These are phyloP conservation scores for Zymoseptoria ardabiliae DNA, from an alignment of 2,329 filamentous ascomycete genomes.

Conservation along the genomic window DNA sequence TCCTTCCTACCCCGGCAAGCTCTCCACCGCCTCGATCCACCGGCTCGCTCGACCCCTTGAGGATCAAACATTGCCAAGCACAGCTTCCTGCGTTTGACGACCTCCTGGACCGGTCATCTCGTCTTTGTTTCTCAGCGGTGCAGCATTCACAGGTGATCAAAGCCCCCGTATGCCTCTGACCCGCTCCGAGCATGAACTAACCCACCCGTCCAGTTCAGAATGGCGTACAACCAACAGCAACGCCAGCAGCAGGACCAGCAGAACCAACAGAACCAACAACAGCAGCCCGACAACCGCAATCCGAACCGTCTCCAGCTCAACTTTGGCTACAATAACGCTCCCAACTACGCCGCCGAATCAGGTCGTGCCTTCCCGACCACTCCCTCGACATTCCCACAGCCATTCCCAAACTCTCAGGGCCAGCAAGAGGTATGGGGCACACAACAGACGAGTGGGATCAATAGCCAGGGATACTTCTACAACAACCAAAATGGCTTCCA, in stretches of 20 bases:
- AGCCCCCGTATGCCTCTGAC: background rate
- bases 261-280: slow-evolving; percentile 15
- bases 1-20: slow-evolving; percentile 12
- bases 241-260: slow-evolving; percentile 10
- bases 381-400: slow-evolving; percentile 92
- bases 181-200: background rate
- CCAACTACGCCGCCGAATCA: slow-evolving; percentile 37
- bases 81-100: background rate
- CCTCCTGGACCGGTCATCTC: background rate
- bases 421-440: slow-evolving; percentile 56
- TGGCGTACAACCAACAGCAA: slow-evolving; percentile 17
- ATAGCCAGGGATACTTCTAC: slow-evolving; percentile 44
- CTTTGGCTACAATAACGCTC: slow-evolving; percentile 41
- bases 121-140: background rate
- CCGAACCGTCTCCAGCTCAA: slow-evolving; percentile 45
- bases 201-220: background rate
- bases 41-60: background rate
- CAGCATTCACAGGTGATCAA: background rate
- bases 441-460: slow-evolving; percentile 37
- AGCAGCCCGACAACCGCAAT: slow-evolving; percentile 25
- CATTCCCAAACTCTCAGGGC: slow-evolving; percentile 54
- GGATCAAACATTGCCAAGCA: background rate
- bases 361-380: slow-evolving; percentile 56
- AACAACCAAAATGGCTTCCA: slow-evolving; percentile 37
- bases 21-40: background rate